These are phyloP conservation scores for Crithidia brevicula DNA, from an alignment of 208 protist genomes.

Conservation along the genomic window DNA sequence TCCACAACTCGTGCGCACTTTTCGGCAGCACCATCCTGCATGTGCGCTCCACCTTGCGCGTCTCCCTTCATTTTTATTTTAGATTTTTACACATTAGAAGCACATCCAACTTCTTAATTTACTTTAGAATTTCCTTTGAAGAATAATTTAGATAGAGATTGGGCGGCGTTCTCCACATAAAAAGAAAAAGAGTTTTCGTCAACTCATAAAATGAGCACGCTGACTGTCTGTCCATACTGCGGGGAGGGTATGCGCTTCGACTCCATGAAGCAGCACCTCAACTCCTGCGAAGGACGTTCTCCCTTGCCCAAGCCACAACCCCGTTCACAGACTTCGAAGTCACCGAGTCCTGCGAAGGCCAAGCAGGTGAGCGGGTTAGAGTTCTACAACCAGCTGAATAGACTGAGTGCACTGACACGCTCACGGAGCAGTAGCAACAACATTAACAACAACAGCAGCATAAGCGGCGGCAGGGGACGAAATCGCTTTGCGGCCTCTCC, in stretches of 20 bases:
- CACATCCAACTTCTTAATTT: too few species aligned
- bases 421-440: neutral
- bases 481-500: neutral
- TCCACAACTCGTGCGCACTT: too few species aligned
- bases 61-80: too few species aligned
- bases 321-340: neutral
- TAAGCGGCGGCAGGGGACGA: neutral
- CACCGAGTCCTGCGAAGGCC: neutral
- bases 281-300: conserved; percentile 29
- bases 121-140: too few species aligned
- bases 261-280: conserved; percentile 42
- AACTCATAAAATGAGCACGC: conserved; percentile 27
- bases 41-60: too few species aligned
- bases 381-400: conserved; percentile 37
- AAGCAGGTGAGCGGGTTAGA: conserved; percentile 23
- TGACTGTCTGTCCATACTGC: conserved; percentile 57
- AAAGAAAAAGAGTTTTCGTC: too few species aligned
- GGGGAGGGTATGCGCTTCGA: conserved; percentile 36
- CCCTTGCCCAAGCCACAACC: neutral
- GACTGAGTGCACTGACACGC: conserved; percentile 21
- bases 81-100: too few species aligned
- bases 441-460: neutral
- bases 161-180: too few species aligned
- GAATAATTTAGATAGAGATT: too few species aligned
- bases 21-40: too few species aligned